These are phyloP conservation scores for Pestalotiopsis sp. DNA, from an alignment of 2,329 filamentous ascomycete genomes.

Conservation along the genomic window DNA sequence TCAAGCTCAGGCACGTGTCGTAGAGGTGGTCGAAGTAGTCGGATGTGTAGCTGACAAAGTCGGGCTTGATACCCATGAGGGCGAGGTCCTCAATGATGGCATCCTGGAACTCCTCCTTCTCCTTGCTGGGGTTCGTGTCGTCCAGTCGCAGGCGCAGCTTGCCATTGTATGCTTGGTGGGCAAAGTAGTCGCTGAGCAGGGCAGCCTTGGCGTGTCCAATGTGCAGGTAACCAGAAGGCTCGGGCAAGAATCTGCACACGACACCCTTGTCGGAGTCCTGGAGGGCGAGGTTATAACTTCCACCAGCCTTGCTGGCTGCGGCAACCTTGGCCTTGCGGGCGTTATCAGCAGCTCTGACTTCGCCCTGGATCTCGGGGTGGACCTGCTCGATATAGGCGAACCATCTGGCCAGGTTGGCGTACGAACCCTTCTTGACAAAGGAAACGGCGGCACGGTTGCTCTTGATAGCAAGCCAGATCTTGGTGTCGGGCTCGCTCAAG, in stretches of 20 bases:
- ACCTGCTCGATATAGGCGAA: constrained; percentile 82
- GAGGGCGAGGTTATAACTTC: constrained; percentile 86
- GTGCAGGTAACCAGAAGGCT: constrained; percentile 93
- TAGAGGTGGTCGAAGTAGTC: constrained; percentile 96
- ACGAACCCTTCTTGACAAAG: constrained; percentile 76
- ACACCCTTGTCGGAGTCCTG: constrained; percentile 86
- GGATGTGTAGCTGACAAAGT: constrained; percentile 85
- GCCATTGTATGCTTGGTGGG: constrained; percentile 89
- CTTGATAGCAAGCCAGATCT: constrained; percentile 81
- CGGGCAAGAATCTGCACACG: constrained; percentile 88
- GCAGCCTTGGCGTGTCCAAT: constrained; percentile 96
- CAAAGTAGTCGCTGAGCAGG: constrained; percentile 94
- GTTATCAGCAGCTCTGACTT: constrained; percentile 70
- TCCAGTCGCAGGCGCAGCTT: constrained; percentile 92
- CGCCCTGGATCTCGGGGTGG: constrained; percentile 74
- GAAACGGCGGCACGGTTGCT: constrained; percentile 83
- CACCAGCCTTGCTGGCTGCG: constrained; percentile 74
- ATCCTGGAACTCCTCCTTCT: constrained; percentile 96
- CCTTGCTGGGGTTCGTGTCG: constrained; percentile 96
- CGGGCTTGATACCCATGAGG: constrained; percentile 89
- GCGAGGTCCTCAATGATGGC: constrained; percentile 89
- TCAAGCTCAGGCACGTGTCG: constrained; percentile 80
- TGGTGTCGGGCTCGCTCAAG: constrained; percentile 75
- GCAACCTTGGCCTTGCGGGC: constrained; percentile 71
- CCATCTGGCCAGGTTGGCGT: constrained; percentile 83